Evolutionary conservation across 208 protist genomes (phyloP).

Genomic region (Trypanosoma mega): DNA sequence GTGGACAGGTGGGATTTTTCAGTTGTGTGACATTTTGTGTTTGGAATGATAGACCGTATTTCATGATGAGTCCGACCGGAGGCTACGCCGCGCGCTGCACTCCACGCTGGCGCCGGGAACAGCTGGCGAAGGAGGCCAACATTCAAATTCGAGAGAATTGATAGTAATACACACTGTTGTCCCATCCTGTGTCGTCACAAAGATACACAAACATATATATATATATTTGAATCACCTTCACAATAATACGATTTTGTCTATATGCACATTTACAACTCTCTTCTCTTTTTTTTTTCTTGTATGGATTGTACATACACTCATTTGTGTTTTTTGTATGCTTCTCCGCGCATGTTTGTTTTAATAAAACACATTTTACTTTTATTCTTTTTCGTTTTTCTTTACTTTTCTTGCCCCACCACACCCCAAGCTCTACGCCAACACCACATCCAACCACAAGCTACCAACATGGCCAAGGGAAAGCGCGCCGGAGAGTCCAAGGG

Average conservation of each 20-base stretch:
- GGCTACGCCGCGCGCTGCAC: slow-evolving; percentile 73
- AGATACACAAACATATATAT: too few relatives aligned
- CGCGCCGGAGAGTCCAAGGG: slow-evolving; percentile 10
- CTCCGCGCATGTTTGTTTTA: neutral
- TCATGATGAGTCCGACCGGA: slow-evolving; percentile 85
- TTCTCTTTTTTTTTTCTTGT: slow-evolving; percentile 10
- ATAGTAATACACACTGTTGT: neutral
- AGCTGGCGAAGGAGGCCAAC: slow-evolving; percentile 52
- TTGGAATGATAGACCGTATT: slow-evolving; percentile 64
- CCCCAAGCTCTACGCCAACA: too few relatives aligned
- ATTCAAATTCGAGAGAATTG: slow-evolving; percentile 5
- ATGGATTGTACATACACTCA: neutral
- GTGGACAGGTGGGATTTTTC: slow-evolving; percentile 66
- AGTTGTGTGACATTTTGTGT: slow-evolving; percentile 68
- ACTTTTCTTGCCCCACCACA: neutral
- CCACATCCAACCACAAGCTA: too few relatives aligned
- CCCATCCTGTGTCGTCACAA: too few relatives aligned
- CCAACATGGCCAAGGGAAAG: too few relatives aligned
- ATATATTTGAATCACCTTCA: too few relatives aligned
- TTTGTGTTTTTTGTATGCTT: slow-evolving; percentile 1
- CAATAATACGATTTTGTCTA: too few relatives aligned
- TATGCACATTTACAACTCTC: too few relatives aligned
- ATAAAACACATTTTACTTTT: neutral
- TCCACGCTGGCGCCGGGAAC: slow-evolving; percentile 74
- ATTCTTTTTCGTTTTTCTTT: neutral